Conservation (phyloP, 495 filamentous ascomycete genomes). For the Chaetomium tenue region DNA sequence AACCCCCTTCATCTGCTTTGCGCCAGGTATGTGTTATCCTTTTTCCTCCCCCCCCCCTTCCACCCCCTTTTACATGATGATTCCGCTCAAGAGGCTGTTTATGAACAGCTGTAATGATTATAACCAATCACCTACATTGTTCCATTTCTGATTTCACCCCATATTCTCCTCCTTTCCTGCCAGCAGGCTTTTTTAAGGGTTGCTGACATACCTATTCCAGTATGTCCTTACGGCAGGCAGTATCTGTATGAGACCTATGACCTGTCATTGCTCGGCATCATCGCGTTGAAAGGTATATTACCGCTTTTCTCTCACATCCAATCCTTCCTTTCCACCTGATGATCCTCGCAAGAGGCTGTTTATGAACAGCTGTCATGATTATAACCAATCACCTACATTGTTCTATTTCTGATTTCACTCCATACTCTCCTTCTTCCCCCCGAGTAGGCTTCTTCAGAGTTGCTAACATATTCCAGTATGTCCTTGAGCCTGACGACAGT, state of each 20-base stretch:
- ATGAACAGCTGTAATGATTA: constrained; percentile 48
- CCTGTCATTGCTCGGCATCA: not conserved
- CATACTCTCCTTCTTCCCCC: not conserved
- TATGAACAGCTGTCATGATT: constrained; percentile 47
- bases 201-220: not conserved
- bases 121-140: constrained; percentile 48
- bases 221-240: not conserved
- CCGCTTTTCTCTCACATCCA: not conserved
- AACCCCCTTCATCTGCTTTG: not conserved
- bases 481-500: not conserved
- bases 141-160: constrained; percentile 20
- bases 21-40: constrained; percentile 23
- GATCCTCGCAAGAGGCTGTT: constrained; percentile 45
- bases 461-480: not conserved
- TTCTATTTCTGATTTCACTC: constrained; percentile 5
- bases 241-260: not conserved
- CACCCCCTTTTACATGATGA: not conserved
- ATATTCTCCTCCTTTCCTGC: not conserved
- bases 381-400: constrained; percentile 29
- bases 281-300: not conserved
- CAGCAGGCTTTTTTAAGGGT: not conserved
- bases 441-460: not conserved
- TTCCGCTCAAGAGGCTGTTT: constrained; percentile 46
- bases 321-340: constrained; percentile 31
- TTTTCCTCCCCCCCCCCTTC: not conserved